phyloP scores from a whole-genome alignment of 441 rosid genomes.

The Pelargonium cotyledonis region DNA sequence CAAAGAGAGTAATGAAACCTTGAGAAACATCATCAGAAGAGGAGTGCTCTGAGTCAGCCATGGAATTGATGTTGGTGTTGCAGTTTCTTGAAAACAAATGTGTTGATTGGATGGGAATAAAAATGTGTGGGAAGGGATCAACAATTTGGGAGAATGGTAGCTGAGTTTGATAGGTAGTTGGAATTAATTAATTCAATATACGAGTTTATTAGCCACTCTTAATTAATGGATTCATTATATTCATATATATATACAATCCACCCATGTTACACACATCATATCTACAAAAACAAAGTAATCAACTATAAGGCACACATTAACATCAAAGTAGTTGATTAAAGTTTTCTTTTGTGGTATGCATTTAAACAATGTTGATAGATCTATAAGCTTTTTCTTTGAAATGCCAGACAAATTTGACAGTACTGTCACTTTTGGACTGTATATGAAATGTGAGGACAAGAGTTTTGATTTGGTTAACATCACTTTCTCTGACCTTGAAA shows the following conservation, averaged over 20 bases:
- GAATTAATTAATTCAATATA: not conserved
- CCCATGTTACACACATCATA: not conserved
- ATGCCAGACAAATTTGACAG: not conserved
- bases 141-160: not conserved
- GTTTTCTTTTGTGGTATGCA: slow-evolving; percentile 2
- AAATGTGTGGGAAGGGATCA: not conserved
- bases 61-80: not conserved
- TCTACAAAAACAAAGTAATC: not conserved
- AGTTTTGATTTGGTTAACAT: not conserved
- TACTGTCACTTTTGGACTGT: not conserved
- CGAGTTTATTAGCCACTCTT: not conserved
- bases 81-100: not conserved
- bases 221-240: not conserved
- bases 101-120: not conserved
- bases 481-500: not conserved
- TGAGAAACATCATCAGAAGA: slow-evolving; percentile 24
- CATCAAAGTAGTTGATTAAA: not conserved
- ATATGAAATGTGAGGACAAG: not conserved
- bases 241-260: not conserved
- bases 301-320: too few species aligned
- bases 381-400: not conserved
- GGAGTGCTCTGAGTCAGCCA: slow-evolving; percentile 34
- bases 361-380: not conserved
- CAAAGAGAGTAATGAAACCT: not conserved
- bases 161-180: slow-evolving; percentile 7